These are phyloP conservation scores for Cinnamomum chago DNA, from an alignment of 164 flowering plant genomes.

Conservation along the genomic window DNA sequence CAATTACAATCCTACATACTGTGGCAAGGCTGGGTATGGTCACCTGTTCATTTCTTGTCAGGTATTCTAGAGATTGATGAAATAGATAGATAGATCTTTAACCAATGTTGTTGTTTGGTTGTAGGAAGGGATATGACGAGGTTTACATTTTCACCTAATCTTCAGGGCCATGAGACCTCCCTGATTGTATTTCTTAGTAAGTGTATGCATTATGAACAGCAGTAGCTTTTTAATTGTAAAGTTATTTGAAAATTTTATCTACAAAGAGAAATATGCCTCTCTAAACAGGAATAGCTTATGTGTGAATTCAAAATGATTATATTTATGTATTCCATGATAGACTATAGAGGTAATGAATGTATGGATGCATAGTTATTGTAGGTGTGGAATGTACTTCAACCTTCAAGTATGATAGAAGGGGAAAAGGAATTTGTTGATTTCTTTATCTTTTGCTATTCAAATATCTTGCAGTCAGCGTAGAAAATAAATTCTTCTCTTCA, in stretches of 20 bases:
- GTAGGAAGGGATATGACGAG: constrained; percentile 79
- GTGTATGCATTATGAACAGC: neutral
- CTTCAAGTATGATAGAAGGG: too few species aligned
- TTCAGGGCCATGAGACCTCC: neutral
- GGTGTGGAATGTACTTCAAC: too few species aligned
- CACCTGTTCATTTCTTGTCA: neutral
- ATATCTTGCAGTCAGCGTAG: too few species aligned
- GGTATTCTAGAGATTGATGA: neutral
- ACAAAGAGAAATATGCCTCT: neutral
- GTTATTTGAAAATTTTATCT: neutral
- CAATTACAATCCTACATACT: constrained; percentile 84
- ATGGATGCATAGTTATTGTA: too few species aligned
- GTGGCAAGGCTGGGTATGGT: constrained; percentile 89
- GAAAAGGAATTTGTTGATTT: too few species aligned
- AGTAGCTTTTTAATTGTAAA: neutral
- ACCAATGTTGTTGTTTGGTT: constrained; percentile 6
- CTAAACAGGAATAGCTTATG: neutral
- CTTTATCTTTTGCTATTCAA: too few species aligned
- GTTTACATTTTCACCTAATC: constrained; percentile 59
- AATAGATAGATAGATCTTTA: neutral
- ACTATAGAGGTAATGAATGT: neutral
- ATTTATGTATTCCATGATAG: neutral
- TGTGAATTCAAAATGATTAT: neutral
- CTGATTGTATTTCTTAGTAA: neutral
- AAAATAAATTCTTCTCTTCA: too few species aligned